phyloP scores from a whole-genome alignment of 129 eudicot genomes.

The Mikania micrantha region DNA sequence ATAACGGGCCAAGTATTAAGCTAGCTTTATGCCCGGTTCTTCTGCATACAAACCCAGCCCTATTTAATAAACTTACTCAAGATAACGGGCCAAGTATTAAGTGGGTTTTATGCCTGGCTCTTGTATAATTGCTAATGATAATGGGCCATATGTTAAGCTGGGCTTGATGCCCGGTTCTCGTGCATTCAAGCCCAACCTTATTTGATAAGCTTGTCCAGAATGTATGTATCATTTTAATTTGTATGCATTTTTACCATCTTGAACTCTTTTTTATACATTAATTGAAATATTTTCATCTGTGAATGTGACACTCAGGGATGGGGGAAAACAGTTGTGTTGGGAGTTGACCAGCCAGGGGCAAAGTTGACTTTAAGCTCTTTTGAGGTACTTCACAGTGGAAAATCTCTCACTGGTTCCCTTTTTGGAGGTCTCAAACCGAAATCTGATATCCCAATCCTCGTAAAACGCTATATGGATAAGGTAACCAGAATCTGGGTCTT shows the following conservation, averaged over 20 bases:
- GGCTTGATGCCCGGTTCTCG: background rate
- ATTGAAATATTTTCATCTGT: background rate
- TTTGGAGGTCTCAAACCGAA: constrained; percentile 84
- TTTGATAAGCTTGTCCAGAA: too few relatives aligned
- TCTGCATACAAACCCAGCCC: background rate
- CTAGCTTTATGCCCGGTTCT: background rate
- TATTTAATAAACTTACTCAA: too few relatives aligned
- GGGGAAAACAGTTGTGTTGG: constrained; percentile 78
- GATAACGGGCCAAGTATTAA: background rate
- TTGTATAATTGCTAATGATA: too few relatives aligned
- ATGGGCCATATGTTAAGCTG: background rate
- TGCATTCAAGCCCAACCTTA: background rate
- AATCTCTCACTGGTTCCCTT: constrained; percentile 48
- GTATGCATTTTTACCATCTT: background rate
- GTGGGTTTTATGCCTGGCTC: background rate
- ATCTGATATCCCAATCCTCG: constrained; percentile 55
- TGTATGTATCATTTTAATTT: background rate
- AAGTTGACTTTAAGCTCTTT: constrained; percentile 36
- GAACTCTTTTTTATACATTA: background rate
- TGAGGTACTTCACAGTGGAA: constrained; percentile 50
- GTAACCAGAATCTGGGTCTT: constrained; percentile 22
- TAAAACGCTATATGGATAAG: constrained; percentile 63
- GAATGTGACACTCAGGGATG: constrained; percentile 50
- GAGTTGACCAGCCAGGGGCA: constrained; percentile 55
- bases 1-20: background rate